A percentile compares a stretch with the other conserved stretches of the same genome.
phyloP scores from a whole-genome alignment of 2,329 filamentous ascomycete genomes.

The Claviceps fusiformis region DNA sequence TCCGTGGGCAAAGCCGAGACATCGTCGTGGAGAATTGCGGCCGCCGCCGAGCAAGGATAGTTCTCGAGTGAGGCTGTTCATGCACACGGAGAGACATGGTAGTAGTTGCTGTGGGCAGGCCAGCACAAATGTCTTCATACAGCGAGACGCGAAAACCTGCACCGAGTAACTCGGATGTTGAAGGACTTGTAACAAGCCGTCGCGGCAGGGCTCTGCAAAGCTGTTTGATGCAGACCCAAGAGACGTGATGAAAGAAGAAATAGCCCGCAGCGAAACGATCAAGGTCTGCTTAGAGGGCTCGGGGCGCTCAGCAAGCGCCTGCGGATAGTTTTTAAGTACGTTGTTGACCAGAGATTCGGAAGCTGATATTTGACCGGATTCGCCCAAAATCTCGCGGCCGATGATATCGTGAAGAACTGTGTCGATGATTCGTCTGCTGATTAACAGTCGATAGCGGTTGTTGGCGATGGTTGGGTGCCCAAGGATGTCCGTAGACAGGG shows the following conservation, averaged over 20 bases:
- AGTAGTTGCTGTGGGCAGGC: slow-evolving; percentile 87
- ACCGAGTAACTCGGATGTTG: slow-evolving; percentile 95
- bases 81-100: slow-evolving; percentile 83
- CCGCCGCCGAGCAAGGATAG: slow-evolving; percentile 62
- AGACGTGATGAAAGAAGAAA: slow-evolving; percentile 64
- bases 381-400: slow-evolving; percentile 68
- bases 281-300: slow-evolving; percentile 83
- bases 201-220: slow-evolving; percentile 72
- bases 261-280: slow-evolving; percentile 62
- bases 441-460: slow-evolving; percentile 77
- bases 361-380: slow-evolving; percentile 75
- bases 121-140: slow-evolving; percentile 73
- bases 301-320: slow-evolving; percentile 70
- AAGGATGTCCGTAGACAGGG: slow-evolving; percentile 68
- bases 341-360: slow-evolving; percentile 74
- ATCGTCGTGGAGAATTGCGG: slow-evolving; percentile 67
- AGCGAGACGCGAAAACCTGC: slow-evolving; percentile 77
- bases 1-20: slow-evolving; percentile 82
- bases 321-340: slow-evolving; percentile 86
- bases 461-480: slow-evolving; percentile 62
- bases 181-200: slow-evolving; percentile 76
- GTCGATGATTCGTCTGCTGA: slow-evolving; percentile 72
- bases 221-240: slow-evolving; percentile 70
- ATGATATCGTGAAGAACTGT: slow-evolving; percentile 75
- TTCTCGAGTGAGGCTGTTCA: slow-evolving; percentile 88